phyloP scores from a whole-genome alignment of 2,329 filamentous ascomycete genomes.

The Erysiphe pulchra region DNA sequence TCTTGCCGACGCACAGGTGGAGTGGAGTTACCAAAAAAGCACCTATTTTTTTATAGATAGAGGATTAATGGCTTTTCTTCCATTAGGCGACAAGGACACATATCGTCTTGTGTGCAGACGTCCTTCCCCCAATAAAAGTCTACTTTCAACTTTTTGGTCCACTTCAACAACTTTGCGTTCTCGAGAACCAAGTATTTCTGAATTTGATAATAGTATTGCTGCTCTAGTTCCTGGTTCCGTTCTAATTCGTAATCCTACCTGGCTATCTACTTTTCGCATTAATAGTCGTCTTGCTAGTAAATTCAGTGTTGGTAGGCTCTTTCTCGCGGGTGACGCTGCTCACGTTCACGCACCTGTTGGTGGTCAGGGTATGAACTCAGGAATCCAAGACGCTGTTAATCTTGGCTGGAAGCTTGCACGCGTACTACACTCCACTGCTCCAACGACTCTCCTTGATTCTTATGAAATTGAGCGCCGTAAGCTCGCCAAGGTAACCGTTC shows the following conservation, averaged over 20 bases:
- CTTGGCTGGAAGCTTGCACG: constrained; percentile 28
- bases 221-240: constrained; percentile 9
- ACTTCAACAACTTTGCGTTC: neutral
- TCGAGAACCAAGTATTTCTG: constrained; percentile 6
- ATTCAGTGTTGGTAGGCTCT: constrained; percentile 22
- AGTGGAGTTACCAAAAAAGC: constrained; percentile 4
- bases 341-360: constrained; percentile 36
- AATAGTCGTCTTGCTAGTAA: constrained; percentile 18
- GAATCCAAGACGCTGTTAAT: constrained; percentile 33
- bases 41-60: constrained; percentile 11
- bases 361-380: constrained; percentile 30
- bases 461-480: constrained; percentile 34
- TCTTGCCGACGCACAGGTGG: constrained; percentile 17
- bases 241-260: constrained; percentile 12
- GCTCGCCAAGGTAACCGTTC: constrained; percentile 18
- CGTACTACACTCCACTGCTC: constrained; percentile 24
- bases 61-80: constrained; percentile 14
- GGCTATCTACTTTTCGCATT: constrained; percentile 21
- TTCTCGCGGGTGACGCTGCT: constrained; percentile 25
- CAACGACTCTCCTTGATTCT: constrained; percentile 22
- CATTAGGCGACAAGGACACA: constrained; percentile 8
- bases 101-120: constrained; percentile 11
- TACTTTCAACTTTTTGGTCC: constrained; percentile 4
- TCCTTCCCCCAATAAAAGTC: constrained; percentile 1
- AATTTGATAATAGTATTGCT: constrained; percentile 13